These are phyloP conservation scores for Saturnispora ahearnii DNA, from an alignment of 805 yeast species.

Conservation along the genomic window DNA sequence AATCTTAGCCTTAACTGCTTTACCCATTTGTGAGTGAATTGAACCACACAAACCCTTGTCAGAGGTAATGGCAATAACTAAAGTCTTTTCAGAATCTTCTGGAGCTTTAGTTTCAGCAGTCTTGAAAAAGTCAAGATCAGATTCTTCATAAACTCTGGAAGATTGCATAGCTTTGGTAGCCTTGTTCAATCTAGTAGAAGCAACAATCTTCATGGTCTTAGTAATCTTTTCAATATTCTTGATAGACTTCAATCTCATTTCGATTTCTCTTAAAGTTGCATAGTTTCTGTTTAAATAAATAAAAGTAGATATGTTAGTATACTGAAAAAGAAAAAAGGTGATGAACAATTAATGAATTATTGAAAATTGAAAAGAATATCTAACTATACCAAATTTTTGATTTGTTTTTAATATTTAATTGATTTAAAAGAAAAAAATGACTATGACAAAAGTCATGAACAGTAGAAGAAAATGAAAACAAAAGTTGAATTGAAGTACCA, in stretches of 20 bases:
- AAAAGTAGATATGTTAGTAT: background rate
- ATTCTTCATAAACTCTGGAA: conserved; percentile 74
- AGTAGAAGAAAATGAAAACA: too few relatives aligned
- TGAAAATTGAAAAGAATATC: too few relatives aligned
- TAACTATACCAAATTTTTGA: too few relatives aligned
- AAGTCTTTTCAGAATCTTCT: conserved; percentile 43
- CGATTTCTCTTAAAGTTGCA: conserved; percentile 98
- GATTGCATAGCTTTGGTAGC: conserved; percentile 92
- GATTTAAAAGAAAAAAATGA: too few relatives aligned
- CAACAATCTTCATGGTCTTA: conserved; percentile 99
- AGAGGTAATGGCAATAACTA: conserved; percentile 82
- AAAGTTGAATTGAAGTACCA: too few relatives aligned
- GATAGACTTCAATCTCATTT: conserved; percentile 94
- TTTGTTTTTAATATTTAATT: too few relatives aligned
- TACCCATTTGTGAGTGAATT: conserved; percentile 90
- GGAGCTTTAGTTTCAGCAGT: conserved; percentile 69
- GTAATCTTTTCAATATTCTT: conserved; percentile 99
- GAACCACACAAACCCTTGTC: conserved; percentile 99
- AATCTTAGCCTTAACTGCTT: conserved; percentile 68
- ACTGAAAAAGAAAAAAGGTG: too few relatives aligned
- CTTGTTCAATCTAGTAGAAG: conserved; percentile 90
- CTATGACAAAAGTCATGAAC: too few relatives aligned
- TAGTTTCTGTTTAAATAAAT: conserved; percentile 53
- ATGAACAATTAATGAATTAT: too few relatives aligned
- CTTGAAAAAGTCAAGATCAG: conserved; percentile 70